These are phyloP conservation scores for Rubia tinctorum DNA, from an alignment of 305 asterid genomes.

Conservation along the genomic window DNA sequence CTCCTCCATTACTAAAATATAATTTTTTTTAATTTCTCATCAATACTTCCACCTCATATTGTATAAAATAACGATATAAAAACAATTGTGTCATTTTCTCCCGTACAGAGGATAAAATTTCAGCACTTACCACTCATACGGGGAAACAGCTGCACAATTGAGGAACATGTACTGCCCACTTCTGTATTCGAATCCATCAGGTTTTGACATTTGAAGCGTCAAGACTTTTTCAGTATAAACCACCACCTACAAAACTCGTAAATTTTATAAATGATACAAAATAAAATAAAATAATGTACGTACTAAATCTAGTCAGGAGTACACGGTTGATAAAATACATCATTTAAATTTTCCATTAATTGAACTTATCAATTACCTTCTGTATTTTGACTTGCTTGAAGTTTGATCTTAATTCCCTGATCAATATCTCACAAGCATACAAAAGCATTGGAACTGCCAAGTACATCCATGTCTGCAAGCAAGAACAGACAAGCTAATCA, in stretches of 20 bases:
- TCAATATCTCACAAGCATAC: constrained; percentile 74
- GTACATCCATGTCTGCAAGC: constrained; percentile 89
- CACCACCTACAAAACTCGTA: constrained; percentile 48
- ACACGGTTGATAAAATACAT: too few relatives aligned
- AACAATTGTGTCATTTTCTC: too few relatives aligned
- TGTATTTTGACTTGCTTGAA: constrained; percentile 54
- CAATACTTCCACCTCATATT: too few relatives aligned
- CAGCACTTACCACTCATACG: constrained; percentile 67
- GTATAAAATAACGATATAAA: too few relatives aligned
- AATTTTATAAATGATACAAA: not conserved
- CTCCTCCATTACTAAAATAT: too few relatives aligned
- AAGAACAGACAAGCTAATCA: not conserved
- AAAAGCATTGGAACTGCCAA: constrained; percentile 70
- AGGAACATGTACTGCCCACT: constrained; percentile 93
- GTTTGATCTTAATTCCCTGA: constrained; percentile 71
- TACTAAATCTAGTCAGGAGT: too few relatives aligned
- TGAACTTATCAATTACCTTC: constrained; percentile 36
- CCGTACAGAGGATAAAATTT: too few relatives aligned
- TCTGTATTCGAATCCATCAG: constrained; percentile 61
- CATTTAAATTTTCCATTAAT: not conserved
- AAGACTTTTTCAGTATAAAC: constrained; percentile 73
- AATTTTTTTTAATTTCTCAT: too few relatives aligned
- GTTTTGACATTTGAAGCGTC: constrained; percentile 81
- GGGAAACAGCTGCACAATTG: constrained; percentile 85
- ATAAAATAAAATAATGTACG: too few relatives aligned